Evolutionary conservation across 257 asterid genomes (phyloP).

Genomic region (Solanum bulbocastanum): DNA sequence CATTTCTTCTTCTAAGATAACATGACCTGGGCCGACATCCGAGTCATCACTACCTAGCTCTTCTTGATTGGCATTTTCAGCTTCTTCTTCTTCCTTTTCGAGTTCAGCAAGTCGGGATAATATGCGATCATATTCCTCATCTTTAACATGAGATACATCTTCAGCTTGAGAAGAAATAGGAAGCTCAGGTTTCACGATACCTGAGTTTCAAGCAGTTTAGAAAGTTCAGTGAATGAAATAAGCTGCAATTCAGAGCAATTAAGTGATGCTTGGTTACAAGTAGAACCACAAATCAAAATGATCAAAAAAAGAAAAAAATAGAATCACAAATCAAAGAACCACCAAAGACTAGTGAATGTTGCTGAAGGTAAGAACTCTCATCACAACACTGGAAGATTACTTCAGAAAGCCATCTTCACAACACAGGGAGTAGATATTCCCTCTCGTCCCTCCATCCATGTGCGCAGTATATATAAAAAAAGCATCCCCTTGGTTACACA

Average conservation of each 20-base stretch:
- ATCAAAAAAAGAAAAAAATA: neutral
- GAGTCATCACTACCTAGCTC: slow-evolving; percentile 21
- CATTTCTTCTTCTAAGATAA: slow-evolving; percentile 17
- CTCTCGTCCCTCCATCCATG: neutral
- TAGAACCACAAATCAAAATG: neutral
- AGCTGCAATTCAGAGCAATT: neutral
- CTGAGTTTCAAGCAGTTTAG: slow-evolving; percentile 14
- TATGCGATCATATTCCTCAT: slow-evolving; percentile 55
- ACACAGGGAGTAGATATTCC: neutral
- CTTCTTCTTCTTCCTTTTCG: slow-evolving; percentile 85
- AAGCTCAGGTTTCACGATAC: slow-evolving; percentile 9
- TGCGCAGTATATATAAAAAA: neutral
- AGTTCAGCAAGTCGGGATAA: slow-evolving; percentile 51
- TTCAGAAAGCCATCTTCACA: neutral
- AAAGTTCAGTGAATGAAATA: neutral
- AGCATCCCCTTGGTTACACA: neutral
- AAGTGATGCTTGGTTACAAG: neutral
- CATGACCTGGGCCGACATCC: slow-evolving; percentile 5
- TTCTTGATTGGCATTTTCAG: slow-evolving; percentile 35
- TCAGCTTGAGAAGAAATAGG: slow-evolving; percentile 16
- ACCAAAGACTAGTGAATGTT: neutral
- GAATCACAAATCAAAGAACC: neutral
- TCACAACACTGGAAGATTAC: neutral
- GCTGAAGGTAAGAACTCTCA: neutral
- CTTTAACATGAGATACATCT: slow-evolving; percentile 19